These are phyloP conservation scores for Paramecium sexaurelia DNA, from an alignment of 73 alveolate genomes.

Conservation along the genomic window DNA sequence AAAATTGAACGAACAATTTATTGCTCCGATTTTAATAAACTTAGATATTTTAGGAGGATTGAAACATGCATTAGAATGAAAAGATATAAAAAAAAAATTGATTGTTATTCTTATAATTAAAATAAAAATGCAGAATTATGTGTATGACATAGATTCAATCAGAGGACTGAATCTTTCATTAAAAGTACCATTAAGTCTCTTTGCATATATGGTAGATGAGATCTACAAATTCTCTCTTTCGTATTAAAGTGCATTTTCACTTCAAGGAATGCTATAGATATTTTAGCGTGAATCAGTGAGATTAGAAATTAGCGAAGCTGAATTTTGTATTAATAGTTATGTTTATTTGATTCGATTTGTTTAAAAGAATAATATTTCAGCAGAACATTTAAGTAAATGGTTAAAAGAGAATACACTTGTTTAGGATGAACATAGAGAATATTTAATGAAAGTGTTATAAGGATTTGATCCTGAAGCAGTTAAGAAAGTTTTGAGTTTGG, in stretches of 20 bases:
- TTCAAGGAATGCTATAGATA: neutral
- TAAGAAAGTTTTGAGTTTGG: neutral
- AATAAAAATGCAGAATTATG: slow-evolving; percentile 45
- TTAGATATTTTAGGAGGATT: slow-evolving; percentile 1
- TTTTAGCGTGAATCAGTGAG: slow-evolving; percentile 18
- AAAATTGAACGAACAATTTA: neutral
- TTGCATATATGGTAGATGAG: slow-evolving; percentile 30
- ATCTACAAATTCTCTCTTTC: slow-evolving; percentile 29
- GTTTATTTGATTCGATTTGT: slow-evolving; percentile 8
- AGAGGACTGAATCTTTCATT: slow-evolving; percentile 37
- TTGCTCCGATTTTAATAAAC: neutral
- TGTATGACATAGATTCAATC: slow-evolving; percentile 51
- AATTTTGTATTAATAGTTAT: slow-evolving; percentile 4
- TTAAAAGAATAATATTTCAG: neutral
- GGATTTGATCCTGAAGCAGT: neutral
- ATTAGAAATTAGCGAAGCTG: neutral
- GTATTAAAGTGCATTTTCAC: neutral
- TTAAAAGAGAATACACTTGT: slow-evolving; percentile 44
- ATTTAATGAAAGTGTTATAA: neutral
- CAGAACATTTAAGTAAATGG: slow-evolving; percentile 40
- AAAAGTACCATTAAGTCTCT: slow-evolving; percentile 16
- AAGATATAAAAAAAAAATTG: neutral
- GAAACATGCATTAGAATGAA: neutral
- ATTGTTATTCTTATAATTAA: neutral
- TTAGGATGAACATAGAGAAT: slow-evolving; percentile 37